phyloP scores from a whole-genome alignment of 2,329 filamentous ascomycete genomes.

The Cladophialophora bantiana region DNA sequence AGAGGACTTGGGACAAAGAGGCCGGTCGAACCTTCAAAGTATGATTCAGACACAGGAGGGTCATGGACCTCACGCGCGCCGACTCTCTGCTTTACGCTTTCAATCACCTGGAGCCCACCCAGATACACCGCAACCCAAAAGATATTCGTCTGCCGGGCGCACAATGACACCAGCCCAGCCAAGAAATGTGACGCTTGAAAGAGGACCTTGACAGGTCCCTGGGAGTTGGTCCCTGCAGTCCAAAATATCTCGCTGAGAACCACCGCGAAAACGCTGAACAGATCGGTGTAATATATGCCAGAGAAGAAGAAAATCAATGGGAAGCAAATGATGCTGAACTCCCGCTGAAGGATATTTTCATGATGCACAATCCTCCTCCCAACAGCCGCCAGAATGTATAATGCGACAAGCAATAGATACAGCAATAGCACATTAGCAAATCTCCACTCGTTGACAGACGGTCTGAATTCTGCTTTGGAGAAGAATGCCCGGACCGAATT shows the following conservation, averaged over 20 bases:
- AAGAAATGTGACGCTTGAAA: slow-evolving; percentile 50
- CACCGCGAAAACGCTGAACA: slow-evolving; percentile 79
- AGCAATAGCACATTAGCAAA: slow-evolving; percentile 32
- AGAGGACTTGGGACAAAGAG: background rate
- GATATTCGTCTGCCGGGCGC: slow-evolving; percentile 92
- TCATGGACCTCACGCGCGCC: slow-evolving; percentile 56
- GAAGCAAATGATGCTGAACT: slow-evolving; percentile 70
- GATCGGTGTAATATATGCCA: slow-evolving; percentile 91
- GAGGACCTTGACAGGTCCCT: slow-evolving; percentile 33
- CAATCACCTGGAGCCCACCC: slow-evolving; percentile 53
- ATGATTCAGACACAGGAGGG: slow-evolving; percentile 57
- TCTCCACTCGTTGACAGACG: slow-evolving; percentile 32
- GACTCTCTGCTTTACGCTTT: slow-evolving; percentile 40
- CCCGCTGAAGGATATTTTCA: slow-evolving; percentile 34
- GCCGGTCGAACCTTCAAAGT: slow-evolving; percentile 54
- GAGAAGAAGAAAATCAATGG: slow-evolving; percentile 96
- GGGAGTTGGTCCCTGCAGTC: slow-evolving; percentile 38
- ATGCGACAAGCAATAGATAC: slow-evolving; percentile 37
- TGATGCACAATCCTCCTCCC: slow-evolving; percentile 62
- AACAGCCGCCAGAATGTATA: slow-evolving; percentile 33
- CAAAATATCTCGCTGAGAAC: slow-evolving; percentile 69
- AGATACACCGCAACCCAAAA: slow-evolving; percentile 78
- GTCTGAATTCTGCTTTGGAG: slow-evolving; percentile 46
- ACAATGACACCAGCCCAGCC: slow-evolving; percentile 70
- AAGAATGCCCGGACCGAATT: slow-evolving; percentile 59